Evolutionary conservation across 1,284 basidiomycete genomes (phyloP).

Genomic region (Trichosporon sp.): DNA sequence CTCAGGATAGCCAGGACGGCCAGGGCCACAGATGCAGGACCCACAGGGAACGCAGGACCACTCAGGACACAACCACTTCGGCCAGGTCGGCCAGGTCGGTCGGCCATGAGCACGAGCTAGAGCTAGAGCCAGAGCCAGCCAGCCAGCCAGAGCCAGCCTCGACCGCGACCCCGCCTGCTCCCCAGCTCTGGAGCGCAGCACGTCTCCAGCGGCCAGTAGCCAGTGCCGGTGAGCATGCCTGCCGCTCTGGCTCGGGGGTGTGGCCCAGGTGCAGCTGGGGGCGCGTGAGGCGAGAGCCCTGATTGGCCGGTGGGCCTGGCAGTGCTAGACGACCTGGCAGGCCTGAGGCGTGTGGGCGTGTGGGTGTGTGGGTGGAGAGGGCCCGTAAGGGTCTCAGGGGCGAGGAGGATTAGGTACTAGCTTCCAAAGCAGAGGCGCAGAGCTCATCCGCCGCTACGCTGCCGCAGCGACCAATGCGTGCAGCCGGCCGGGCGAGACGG

Average conservation of each 20-base stretch:
- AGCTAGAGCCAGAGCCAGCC: background rate
- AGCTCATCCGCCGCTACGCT: background rate
- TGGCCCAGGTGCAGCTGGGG: background rate
- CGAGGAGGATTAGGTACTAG: background rate
- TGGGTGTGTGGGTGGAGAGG: too few relatives aligned
- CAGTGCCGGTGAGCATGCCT: background rate
- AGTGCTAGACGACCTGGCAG: background rate
- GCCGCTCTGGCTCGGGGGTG: background rate
- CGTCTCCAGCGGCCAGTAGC: background rate
- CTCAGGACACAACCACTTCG: background rate
- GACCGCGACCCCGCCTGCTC: background rate
- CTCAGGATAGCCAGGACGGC: background rate
- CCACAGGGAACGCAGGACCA: background rate
- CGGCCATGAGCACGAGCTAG: background rate
- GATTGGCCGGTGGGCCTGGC: background rate
- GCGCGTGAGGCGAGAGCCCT: background rate
- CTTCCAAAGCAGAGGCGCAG: background rate
- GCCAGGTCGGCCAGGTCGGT: background rate
- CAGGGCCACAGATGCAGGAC: background rate
- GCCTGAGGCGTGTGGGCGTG: background rate
- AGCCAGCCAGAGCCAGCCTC: background rate
- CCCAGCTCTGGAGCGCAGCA: background rate
- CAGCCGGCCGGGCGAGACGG: background rate
- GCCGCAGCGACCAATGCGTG: background rate
- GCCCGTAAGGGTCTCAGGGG: background rate